These are phyloP conservation scores for Vanderwaltozyma tropicalis DNA, from an alignment of 805 yeast species.

Conservation along the genomic window DNA sequence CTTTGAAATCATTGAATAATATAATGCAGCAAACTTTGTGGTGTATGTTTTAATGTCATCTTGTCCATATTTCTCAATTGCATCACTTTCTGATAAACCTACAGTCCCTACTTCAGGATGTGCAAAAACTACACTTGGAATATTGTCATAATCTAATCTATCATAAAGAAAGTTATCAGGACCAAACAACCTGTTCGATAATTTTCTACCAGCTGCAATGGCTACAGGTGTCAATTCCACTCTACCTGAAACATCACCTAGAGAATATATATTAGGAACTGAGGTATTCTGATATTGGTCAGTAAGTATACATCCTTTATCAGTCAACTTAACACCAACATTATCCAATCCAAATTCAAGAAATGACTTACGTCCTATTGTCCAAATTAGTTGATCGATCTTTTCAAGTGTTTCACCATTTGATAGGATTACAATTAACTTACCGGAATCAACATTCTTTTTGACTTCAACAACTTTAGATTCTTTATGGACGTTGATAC, in stretches of 20 bases:
- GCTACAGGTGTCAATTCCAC: conserved; percentile 97
- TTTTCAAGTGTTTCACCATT: conserved; percentile 39
- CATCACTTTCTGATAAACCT: conserved; percentile 76
- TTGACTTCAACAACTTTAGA: conserved; percentile 42
- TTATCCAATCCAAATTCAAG: conserved; percentile 66
- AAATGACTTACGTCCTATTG: conserved; percentile 80
- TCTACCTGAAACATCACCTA: conserved; percentile 91
- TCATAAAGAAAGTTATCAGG: conserved; percentile 56
- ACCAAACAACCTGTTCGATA: conserved; percentile 87
- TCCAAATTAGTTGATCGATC: conserved; percentile 85
- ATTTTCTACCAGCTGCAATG: conserved; percentile 93
- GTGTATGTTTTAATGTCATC: conserved; percentile 73
- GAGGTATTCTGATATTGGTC: conserved; percentile 85
- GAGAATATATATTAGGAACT: conserved; percentile 60
- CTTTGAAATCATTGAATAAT: conserved; percentile 60
- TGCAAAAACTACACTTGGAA: conserved; percentile 91
- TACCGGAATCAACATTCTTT: conserved; percentile 39
- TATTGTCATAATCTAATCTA: conserved; percentile 75
- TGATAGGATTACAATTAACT: conserved; percentile 38
- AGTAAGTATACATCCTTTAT: conserved; percentile 53
- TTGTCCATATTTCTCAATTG: conserved; percentile 67
- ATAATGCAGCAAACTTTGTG: conserved; percentile 84
- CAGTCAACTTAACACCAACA: conserved; percentile 57
- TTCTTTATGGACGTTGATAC: conserved; percentile 69
- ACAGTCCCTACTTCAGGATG: conserved; percentile 97